phyloP scores from a whole-genome alignment of 352 stramenopile genomes.

The Phytophthora brassicae region DNA sequence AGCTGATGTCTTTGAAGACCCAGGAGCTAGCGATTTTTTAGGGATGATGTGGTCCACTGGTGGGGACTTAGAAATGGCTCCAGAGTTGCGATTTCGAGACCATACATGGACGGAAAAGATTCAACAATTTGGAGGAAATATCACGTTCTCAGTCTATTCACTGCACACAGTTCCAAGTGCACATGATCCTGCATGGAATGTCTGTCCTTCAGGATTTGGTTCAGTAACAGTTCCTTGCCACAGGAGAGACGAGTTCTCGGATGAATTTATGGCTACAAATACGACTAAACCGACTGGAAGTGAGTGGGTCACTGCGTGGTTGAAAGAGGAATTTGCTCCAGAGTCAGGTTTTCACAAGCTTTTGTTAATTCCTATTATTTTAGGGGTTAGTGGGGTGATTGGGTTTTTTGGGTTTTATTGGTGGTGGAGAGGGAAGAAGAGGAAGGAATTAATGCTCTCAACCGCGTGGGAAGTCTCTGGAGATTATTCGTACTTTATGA shows the following conservation, averaged over 20 bases:
- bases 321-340: slow-evolving; percentile 19
- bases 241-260: slow-evolving; percentile 12
- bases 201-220: slow-evolving; percentile 23
- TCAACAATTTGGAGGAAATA: slow-evolving; percentile 10
- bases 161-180: slow-evolving; percentile 21
- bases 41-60: slow-evolving; percentile 35
- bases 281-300: slow-evolving; percentile 9
- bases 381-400: neutral
- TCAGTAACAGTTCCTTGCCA: slow-evolving; percentile 21
- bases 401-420: slow-evolving; percentile 10
- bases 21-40: slow-evolving; percentile 3
- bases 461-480: neutral
- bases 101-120: slow-evolving; percentile 27
- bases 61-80: slow-evolving; percentile 14
- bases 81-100: slow-evolving; percentile 19
- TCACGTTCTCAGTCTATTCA: slow-evolving; percentile 27
- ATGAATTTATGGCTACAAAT: slow-evolving; percentile 19
- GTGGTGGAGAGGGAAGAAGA: slow-evolving; percentile 8
- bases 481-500: neutral
- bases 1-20: slow-evolving; percentile 23
- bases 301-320: slow-evolving; percentile 22
- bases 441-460: slow-evolving; percentile 2
- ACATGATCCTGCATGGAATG: slow-evolving; percentile 16
- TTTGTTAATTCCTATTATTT: slow-evolving; percentile 16
- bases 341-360: slow-evolving; percentile 7